A percentile compares a stretch with the other conserved stretches of the same genome.
Evolutionary conservation across 1,139 yeast genomes (phyloP).

Genomic region (Yamadazyma blattariae): DNA sequence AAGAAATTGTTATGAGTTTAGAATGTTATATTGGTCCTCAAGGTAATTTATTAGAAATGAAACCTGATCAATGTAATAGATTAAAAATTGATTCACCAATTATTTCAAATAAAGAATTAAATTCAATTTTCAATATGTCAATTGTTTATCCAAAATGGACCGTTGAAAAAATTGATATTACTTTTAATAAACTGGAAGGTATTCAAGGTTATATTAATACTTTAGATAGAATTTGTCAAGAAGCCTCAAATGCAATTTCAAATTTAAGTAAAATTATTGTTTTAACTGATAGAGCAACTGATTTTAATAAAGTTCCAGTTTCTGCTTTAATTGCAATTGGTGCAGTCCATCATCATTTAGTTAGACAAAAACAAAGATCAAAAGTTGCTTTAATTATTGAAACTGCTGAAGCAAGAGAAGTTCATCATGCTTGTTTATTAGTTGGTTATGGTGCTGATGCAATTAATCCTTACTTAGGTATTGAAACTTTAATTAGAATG

Average conservation of each 20-base stretch:
- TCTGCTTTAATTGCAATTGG: conserved; percentile 94
- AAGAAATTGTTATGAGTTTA: conserved; percentile 92
- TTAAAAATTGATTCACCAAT: conserved; percentile 81
- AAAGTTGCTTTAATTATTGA: conserved; percentile 89
- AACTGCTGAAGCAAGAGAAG: conserved; percentile 97
- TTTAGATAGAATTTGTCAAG: conserved; percentile 82
- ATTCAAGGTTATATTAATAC: conserved; percentile 81
- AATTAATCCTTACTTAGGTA: conserved; percentile 87
- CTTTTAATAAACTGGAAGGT: conserved; percentile 84
- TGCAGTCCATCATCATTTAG: conserved; percentile 95
- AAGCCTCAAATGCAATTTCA: conserved; percentile 83
- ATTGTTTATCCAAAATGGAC: conserved; percentile 86
- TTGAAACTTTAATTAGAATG: conserved; percentile 86
- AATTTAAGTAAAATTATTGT: conserved; percentile 71
- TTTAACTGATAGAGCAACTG: conserved; percentile 67
- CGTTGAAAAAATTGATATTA: conserved; percentile 77
- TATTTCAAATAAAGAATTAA: conserved; percentile 67
- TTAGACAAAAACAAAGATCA: conserved; percentile 93
- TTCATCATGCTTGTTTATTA: conserved; percentile 91
- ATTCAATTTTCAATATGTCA: conserved; percentile 69
- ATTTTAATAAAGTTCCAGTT: conserved; percentile 67
- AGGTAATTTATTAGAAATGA: conserved; percentile 92
- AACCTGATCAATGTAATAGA: conserved; percentile 88
- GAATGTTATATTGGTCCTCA: conserved; percentile 98
- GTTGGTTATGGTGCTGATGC: conserved; percentile 98